Base-by-base conservation (phyloP, 257 asterid genomes). In the Plectranthus barbatus region DNA sequence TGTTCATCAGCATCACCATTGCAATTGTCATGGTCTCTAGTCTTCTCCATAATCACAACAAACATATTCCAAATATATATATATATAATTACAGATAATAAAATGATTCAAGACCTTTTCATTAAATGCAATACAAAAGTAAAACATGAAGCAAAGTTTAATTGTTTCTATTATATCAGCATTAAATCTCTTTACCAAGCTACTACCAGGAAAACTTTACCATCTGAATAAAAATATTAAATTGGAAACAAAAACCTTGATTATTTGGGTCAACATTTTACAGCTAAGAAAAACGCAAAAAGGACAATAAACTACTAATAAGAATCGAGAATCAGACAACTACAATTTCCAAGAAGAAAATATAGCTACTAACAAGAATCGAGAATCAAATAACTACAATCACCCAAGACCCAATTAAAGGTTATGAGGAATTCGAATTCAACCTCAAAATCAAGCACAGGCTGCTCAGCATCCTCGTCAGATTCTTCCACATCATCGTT, bases 391-490 rank as follows among this genome's bases (percentile, higher is more conserved):
- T 45, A 36, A 54, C 21, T 7, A 33, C 18, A 60, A 17, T n/a
- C 34, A 64, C 58, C 45, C 18, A 8, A 50, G 19, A n/a, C 48
- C 24, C 37, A 6, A 37, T 6, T 8, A 14, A 9, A 55, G 53
- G 9, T 26, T 26, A 13, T n/a, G 7, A 34, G 19, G 4, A 37
- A 65, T 44, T 15, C 46, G 4, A 37, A 65, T 44, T 15, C 46
- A 74, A 92, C 99, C 97, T 89, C 83, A 21, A 89, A 61, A 72
- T 82, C 82, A 49, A 80, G 75, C 45, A 92, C 99, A 0, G 95
- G 88, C 53, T 77, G 86, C 70, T 92, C 99, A 20, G 56, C 37
- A 61, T 87, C 99, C 66, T 83, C 97, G 71, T 86, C 99, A 9
- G 99, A 83, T 6, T 79, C 93, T 11, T 54, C 91, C 31, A 63